These are phyloP conservation scores for Lasiosphaeria ovina DNA, from an alignment of 495 filamentous ascomycete species.

Conservation along the genomic window DNA sequence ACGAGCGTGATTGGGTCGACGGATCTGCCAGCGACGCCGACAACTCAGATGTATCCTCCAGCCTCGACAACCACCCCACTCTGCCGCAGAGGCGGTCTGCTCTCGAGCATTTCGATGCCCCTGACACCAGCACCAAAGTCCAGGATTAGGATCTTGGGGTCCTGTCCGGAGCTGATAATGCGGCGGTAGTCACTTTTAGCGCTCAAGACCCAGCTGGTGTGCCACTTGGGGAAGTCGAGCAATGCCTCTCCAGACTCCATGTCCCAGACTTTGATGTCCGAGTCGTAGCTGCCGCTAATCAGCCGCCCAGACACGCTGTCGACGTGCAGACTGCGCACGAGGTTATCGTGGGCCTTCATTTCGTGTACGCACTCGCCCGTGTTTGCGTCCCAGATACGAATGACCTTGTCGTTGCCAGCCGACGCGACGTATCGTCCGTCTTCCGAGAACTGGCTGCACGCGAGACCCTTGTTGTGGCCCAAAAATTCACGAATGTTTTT, in stretches of 20 bases:
- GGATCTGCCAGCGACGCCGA: no score
- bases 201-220: slow-evolving; percentile 91
- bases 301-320: slow-evolving; percentile 80
- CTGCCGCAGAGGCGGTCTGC: slow-evolving; percentile 10
- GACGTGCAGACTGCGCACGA: slow-evolving; percentile 86
- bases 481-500: slow-evolving; percentile 82
- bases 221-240: slow-evolving; percentile 82
- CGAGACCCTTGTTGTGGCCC: slow-evolving; percentile 84
- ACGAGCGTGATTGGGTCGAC: no score
- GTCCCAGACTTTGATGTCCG: slow-evolving; percentile 88
- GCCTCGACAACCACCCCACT: background rate
- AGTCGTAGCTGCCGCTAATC: slow-evolving; percentile 90
- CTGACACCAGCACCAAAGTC: slow-evolving; percentile 69
- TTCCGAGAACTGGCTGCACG: slow-evolving; percentile 92
- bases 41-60: slow-evolving; percentile 12
- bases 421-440: slow-evolving; percentile 86
- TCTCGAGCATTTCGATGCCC: slow-evolving; percentile 54
- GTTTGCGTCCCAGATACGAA: slow-evolving; percentile 90
- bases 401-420: slow-evolving; percentile 89
- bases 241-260: slow-evolving; percentile 69
- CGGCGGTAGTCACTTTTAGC: slow-evolving; percentile 93
- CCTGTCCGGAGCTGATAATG: slow-evolving; percentile 90
- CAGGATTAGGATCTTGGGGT: slow-evolving; percentile 85
- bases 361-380: slow-evolving; percentile 79
- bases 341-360: slow-evolving; percentile 71